Evolutionary conservation across 345 rosid species (phyloP), one percentile per base, ranked within the genome.

Genomic region (Toxicodendron radicans): DNA sequence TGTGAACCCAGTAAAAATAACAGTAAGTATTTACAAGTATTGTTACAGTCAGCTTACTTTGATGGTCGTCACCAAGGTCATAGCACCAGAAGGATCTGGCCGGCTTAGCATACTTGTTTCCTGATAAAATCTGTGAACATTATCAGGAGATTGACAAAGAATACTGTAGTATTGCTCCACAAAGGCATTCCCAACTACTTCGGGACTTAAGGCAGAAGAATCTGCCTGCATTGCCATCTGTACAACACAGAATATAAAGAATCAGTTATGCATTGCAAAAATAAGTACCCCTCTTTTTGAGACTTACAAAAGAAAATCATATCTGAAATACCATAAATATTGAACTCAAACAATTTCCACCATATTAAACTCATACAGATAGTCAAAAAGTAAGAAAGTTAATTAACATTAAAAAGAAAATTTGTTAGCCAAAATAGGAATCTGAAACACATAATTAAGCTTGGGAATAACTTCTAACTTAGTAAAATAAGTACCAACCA

Each of bases 111-210:
- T 77, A 68, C 97, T 91, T 0, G 65, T 67, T 68, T 90, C 92
- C 13, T 80, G 88, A 77, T 93, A 93, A 79, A 91, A 91, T 59
- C 52, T 85, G 66, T 86, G 84, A 57, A 82, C 92, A 21, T 73
- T 49, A 0, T 64, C 72, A 0, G 95, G 89, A 1, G 81, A 75
- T 20, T 75, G 54, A 33, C 79, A 85, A 24, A 90, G 85, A 59
- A 85, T 66, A 70, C 61, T 64, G 69, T 91, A 93, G 61, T 89
- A 93, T 59, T 80, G 85, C 52, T 77, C 57, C 72, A 90, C 88
- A 64, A 93, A 93, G 62, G 82, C 85, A 72, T 87, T 84, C 66
- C 93, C 97, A 64, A 88, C 85, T 46, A 73, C 64, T 24, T 74
- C 54, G 2, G 95, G 85, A 30, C 79, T 78, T 27, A 75, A 72